Percentiles rank a stretch among this genome's conserved stretches.
These are phyloP conservation scores for Vitis cinerea DNA, from an alignment of 164 flowering plant species.

Conservation along the genomic window DNA sequence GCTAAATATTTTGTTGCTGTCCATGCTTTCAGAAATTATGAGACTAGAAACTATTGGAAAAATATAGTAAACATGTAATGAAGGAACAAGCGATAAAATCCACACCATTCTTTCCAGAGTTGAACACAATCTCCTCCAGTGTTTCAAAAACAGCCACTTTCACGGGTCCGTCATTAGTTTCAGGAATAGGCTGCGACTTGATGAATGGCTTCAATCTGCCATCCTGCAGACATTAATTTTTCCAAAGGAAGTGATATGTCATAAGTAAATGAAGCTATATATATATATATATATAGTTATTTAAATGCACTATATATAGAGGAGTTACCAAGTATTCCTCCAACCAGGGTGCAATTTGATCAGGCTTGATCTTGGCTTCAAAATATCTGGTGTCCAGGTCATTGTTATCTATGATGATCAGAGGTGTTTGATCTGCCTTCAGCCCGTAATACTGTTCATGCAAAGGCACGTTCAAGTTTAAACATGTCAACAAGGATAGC, in stretches of 20 bases:
- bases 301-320: not conserved
- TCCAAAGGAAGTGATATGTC: too few species aligned
- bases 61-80: too few species aligned
- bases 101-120: constrained; percentile 12
- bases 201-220: too few species aligned
- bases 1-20: not conserved
- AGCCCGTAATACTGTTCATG: constrained; percentile 9
- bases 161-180: constrained; percentile 13
- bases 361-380: constrained; percentile 4
- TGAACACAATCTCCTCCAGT: constrained; percentile 10
- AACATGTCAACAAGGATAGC: too few species aligned
- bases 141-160: constrained; percentile 14
- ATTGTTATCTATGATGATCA: constrained; percentile 6
- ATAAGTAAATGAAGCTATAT: too few species aligned
- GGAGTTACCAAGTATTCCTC: constrained; percentile 3
- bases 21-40: not conserved
- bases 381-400: constrained; percentile 2
- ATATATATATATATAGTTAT: too few species aligned
- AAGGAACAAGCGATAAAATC: too few species aligned
- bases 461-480: too few species aligned
- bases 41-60: too few species aligned
- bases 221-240: too few species aligned
- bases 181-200: constrained; percentile 16
- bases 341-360: constrained; percentile 12
- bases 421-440: constrained; percentile 11